These are phyloP conservation scores for Paraglomus occultum DNA, from an alignment of 192 early-diverging fungal species.

Conservation along the genomic window DNA sequence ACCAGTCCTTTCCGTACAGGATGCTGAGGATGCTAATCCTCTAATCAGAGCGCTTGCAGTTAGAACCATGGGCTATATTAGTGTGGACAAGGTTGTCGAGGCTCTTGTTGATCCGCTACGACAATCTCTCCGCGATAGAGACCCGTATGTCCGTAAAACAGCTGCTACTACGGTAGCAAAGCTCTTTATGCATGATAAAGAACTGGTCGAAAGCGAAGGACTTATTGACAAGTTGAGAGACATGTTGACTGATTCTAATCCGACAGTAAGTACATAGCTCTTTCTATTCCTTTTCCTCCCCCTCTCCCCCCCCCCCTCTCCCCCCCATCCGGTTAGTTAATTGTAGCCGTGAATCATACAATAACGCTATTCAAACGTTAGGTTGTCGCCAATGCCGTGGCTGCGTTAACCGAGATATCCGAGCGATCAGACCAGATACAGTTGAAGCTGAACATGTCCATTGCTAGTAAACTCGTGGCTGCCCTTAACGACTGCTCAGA, in stretches of 20 bases:
- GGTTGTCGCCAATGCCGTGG: conserved; percentile 97
- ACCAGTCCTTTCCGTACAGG: conserved; percentile 47
- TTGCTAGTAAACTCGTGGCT: conserved; percentile 88
- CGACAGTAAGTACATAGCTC: conserved; percentile 57
- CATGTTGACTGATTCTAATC: conserved; percentile 87
- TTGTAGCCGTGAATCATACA: not conserved
- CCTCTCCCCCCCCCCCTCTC: not conserved
- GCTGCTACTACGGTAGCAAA: conserved; percentile 93
- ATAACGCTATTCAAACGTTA: conserved; percentile 28
- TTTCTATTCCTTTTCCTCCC: not conserved
- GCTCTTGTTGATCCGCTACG: conserved; percentile 83
- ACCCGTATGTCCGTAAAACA: conserved; percentile 98
- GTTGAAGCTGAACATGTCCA: conserved; percentile 78
- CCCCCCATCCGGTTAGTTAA: not conserved
- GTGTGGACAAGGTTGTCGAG: conserved; percentile 87
- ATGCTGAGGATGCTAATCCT: conserved; percentile 90
- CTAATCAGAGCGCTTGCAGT: conserved; percentile 94
- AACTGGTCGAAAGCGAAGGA: conserved; percentile 80
- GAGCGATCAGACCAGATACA: conserved; percentile 84
- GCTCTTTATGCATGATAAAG: conserved; percentile 85
- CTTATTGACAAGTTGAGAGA: conserved; percentile 88
- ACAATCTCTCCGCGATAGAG: conserved; percentile 76
- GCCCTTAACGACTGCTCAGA: conserved; percentile 97
- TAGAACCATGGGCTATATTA: conserved; percentile 96
- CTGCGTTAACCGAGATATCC: conserved; percentile 91